Evolutionary conservation across 129 eudicot species (phyloP), one percentile per base, ranked within the genome.

Genomic region (Helianthus tuberosus): DNA sequence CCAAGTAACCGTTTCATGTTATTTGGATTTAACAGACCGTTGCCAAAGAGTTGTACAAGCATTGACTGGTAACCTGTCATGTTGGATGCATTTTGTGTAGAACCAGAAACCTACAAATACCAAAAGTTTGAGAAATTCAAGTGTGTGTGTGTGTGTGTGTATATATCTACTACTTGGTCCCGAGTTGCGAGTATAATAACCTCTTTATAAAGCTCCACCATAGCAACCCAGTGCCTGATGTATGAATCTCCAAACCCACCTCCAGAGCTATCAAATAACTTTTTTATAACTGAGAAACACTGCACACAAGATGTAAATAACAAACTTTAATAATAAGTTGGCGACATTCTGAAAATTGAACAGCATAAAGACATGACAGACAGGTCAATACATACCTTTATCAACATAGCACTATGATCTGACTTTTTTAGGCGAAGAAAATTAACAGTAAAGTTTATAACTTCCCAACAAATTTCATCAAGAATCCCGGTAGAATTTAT

Each of bases 211-310:
- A 90, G 73, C 70, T 84, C 96, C 39, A 88, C 86, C 29, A 90
- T 59, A 9, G 93, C 79, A 79, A 84, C 86, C 98, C 98, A 94
- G 60, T 90, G 96, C 76, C 77, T 81, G 68, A 86, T 74, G 81
- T 85, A 85, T 32, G 94, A 88, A 71, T 82, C 76, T 50, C 87
- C 94, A 75, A 79, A 75, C 75, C 84, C 75, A 73, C 88, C 89
- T 66, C 88, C 89, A 77, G 53, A 77, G 74, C 50, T 72, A 49
- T 91, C 99, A 70, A 91, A 51, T 60, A 95, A 73, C 79, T 81
- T 89, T 61, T 80, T 95, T 36, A 82, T 61, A 49, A 91, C 64
- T 52, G 84, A 82, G 68, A 95, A 91, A 79, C 94, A 85, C 99
- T 95, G 97, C 80, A 81, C 12, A 79, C 12, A 39, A 67, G 55